Evolutionary conservation across 768 basidiomycete species (phyloP), one percentile per base, ranked within the genome.

Genomic region (Ramaria sp.): DNA sequence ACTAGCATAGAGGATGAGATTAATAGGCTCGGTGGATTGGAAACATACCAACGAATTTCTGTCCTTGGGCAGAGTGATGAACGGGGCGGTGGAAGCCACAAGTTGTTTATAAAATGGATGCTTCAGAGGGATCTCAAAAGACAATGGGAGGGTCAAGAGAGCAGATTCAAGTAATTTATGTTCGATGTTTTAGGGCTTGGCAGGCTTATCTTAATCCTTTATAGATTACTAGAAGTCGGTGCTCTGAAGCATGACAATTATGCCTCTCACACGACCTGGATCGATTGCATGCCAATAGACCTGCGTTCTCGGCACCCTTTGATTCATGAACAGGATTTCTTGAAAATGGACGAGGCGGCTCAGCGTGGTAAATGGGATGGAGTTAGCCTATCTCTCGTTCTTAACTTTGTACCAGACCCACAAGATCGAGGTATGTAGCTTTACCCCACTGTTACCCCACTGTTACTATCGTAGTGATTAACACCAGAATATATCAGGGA

Each of bases 61-160:
- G 76, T 69, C 52, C 72, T 86, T 15, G 93, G 93, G 1, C 93
- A 96, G 63, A 77, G 80, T 2, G 73, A 69, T 7, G 86, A 91
- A 56, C 72, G 93, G 50, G 93, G 93, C 8, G 93, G 93, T 3
- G 93, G 92, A 5, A 90, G 85, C 62, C 87, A 94, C 62, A 87
- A 80, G 62, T 71, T 92, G 2, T 68, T 93, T 22, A 76, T 95
- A 41, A 62, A 61, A 37, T 96, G 90, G 89, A 66, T 96, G 58
- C 56, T 57, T 37, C 51, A 57, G 18, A 38, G 73, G 53, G 54
- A 61, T 28, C 55, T 57, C 55, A 48, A 59, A 54, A 69, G 55
- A 50, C 62, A 57, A 36, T 47, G 70, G 54, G 51, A 62, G 62
- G 50, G 61, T 63, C 64, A 70, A 65, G 65, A 73, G 36, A 66